A percentile compares a stretch with the other conserved stretches of the same genome.
Conservation (phyloP, 257 asterid genomes). For the Hygrophila difformis region DNA sequence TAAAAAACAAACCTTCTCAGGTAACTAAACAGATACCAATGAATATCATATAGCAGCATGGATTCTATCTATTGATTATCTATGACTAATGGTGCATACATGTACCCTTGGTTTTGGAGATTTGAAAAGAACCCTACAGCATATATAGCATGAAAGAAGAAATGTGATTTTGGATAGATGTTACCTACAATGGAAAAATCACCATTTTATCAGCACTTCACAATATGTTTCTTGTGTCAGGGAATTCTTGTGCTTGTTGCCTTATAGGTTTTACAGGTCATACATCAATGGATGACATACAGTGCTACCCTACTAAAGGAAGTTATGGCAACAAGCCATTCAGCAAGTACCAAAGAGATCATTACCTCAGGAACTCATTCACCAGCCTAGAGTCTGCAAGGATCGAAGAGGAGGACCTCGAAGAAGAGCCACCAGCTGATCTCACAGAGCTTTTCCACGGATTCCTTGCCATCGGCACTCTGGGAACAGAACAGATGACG, state of each 20-base stretch:
- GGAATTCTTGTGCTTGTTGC: slow-evolving; percentile 30
- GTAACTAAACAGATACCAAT: no score
- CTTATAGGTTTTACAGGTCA: slow-evolving; percentile 70
- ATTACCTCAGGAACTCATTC: slow-evolving; percentile 55
- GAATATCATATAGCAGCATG: no score
- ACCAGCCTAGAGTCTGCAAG: slow-evolving; percentile 53
- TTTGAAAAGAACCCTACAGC: no score
- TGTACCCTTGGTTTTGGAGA: no score
- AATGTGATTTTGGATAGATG: no score
- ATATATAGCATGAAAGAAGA: no score
- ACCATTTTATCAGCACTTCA: not conserved
- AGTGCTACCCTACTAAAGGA: slow-evolving; percentile 25
- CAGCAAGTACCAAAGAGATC: slow-evolving; percentile 46
- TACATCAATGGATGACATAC: slow-evolving; percentile 38
- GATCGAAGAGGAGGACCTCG: slow-evolving; percentile 45
- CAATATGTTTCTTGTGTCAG: slow-evolving; percentile 12
- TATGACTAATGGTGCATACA: no score
- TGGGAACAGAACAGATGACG: slow-evolving; percentile 50
- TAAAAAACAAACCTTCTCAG: not conserved
- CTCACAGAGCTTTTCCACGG: slow-evolving; percentile 84
- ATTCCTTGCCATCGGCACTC: slow-evolving; percentile 89
- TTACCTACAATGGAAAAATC: no score
- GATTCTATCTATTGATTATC: no score
- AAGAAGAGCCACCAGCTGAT: slow-evolving; percentile 41
- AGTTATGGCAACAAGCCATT: slow-evolving; percentile 24